A percentile compares a stretch with the other conserved stretches of the same genome.
Evolutionary conservation across 495 filamentous ascomycete genomes (phyloP).

Genomic region (Tetracladium setigerum): DNA sequence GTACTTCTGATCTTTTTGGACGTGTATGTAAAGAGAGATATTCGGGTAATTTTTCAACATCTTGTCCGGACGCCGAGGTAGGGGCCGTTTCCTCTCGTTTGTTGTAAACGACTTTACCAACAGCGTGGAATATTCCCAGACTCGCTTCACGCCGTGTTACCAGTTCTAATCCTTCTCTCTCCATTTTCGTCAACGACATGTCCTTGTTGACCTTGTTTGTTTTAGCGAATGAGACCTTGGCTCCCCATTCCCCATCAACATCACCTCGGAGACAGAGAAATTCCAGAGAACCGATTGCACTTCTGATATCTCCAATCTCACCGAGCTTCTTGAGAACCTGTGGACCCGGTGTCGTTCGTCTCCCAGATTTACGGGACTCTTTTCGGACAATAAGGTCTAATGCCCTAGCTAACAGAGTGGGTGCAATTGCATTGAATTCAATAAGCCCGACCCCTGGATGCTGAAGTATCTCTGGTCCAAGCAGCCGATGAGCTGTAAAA

Average conservation of each 20-base stretch:
- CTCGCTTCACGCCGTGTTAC: conserved; percentile 80
- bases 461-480: conserved; percentile 75
- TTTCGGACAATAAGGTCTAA: conserved; percentile 72
- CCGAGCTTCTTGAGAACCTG: conserved; percentile 65
- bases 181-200: conserved; percentile 56
- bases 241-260: conserved; percentile 56
- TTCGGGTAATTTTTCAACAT: conserved; percentile 44
- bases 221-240: conserved; percentile 51
- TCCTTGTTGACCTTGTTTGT: conserved; percentile 49
- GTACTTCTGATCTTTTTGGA: conserved; percentile 59
- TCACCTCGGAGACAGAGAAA: conserved; percentile 79
- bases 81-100: conserved; percentile 53
- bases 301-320: conserved; percentile 85
- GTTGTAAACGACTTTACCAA: conserved; percentile 93
- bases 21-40: conserved; percentile 56
- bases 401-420: conserved; percentile 78
- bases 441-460: conserved; percentile 70
- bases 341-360: conserved; percentile 59
- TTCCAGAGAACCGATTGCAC: conserved; percentile 80
- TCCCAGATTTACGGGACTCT: conserved; percentile 63
- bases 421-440: conserved; percentile 87
- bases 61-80: conserved; percentile 20
- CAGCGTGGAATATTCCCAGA: conserved; percentile 90
- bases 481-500: conserved; percentile 80
- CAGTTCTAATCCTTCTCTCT: conserved; percentile 61